Percentiles rank a stretch among this genome's conserved stretches.
Evolutionary conservation across 2,329 filamentous ascomycete genomes (phyloP).

Genomic region (Albifimbria verrucaria): DNA sequence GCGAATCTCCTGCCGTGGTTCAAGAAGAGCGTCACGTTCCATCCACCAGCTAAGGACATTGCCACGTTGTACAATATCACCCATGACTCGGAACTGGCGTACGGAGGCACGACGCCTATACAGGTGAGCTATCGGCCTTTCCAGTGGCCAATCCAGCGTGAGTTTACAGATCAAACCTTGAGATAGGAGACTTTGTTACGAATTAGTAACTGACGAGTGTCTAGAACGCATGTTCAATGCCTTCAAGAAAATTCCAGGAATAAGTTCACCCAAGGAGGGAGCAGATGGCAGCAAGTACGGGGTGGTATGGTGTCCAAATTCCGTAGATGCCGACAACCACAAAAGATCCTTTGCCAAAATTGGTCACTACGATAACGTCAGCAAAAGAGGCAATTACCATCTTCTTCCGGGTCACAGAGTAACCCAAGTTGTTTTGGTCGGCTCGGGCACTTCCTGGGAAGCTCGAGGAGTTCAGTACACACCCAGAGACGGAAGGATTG

Average conservation of each 20-base stretch:
- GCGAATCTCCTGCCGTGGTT: background rate
- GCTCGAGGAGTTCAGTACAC: background rate
- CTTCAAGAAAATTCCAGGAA: background rate
- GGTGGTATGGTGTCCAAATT: background rate
- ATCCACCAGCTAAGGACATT: background rate
- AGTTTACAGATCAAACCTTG: background rate
- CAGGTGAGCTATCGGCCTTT: background rate
- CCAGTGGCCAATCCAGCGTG: background rate
- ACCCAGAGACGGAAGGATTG: background rate
- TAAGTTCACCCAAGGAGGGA: background rate
- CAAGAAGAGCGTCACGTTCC: constrained; percentile 1
- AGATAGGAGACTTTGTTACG: background rate
- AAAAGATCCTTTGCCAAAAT: background rate
- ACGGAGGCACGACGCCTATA: background rate
- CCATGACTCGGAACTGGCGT: background rate
- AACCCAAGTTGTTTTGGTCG: background rate
- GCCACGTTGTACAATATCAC: background rate
- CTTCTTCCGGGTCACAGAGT: background rate
- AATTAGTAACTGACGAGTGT: background rate
- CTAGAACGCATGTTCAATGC: constrained; percentile 1
- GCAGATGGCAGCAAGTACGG: background rate
- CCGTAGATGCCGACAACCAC: background rate
- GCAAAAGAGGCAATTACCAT: background rate
- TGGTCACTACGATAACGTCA: background rate
- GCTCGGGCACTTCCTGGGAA: background rate